These are phyloP conservation scores for Cylindricascospora bacillispora DNA, from an alignment of 1,139 yeast species.

Conservation along the genomic window DNA sequence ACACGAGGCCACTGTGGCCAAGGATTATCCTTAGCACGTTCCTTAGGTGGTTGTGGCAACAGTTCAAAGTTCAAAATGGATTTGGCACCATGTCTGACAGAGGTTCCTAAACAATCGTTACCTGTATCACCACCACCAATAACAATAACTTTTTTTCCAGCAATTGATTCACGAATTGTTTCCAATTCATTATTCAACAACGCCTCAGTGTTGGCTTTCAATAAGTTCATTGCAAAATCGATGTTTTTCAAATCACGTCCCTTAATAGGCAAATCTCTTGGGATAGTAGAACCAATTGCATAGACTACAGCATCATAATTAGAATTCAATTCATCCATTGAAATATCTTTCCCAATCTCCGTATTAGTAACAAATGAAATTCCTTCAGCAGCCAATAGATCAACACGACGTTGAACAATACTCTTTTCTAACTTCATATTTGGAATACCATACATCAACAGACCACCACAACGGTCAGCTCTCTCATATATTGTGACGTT, in stretches of 20 bases:
- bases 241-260: conserved; percentile 87
- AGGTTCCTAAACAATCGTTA: conserved; percentile 96
- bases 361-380: conserved; percentile 63
- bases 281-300: conserved; percentile 95
- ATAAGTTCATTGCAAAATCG: conserved; percentile 87
- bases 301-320: conserved; percentile 72
- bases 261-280: conserved; percentile 88
- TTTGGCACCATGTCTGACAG: conserved; percentile 94
- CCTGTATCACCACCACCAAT: conserved; percentile 99
- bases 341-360: conserved; percentile 71
- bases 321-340: conserved; percentile 54
- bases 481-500: conserved; percentile 83
- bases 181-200: conserved; percentile 72
- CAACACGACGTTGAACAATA: conserved; percentile 86
- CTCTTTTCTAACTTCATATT: conserved; percentile 96
- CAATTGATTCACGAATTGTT: conserved; percentile 55
- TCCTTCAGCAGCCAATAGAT: conserved; percentile 85
- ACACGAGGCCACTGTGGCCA: conserved; percentile 99
- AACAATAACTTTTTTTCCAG: conserved; percentile 84
- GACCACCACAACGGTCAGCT: conserved; percentile 91
- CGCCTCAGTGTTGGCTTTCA: conserved; percentile 83
- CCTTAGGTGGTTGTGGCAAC: conserved; percentile 80
- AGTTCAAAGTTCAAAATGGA: conserved; percentile 93
- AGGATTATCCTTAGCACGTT: conserved; percentile 89
- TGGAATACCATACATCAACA: conserved; percentile 98